Conservation (phyloP, 2,329 filamentous ascomycete species). For the Fusarium sp. region DNA sequence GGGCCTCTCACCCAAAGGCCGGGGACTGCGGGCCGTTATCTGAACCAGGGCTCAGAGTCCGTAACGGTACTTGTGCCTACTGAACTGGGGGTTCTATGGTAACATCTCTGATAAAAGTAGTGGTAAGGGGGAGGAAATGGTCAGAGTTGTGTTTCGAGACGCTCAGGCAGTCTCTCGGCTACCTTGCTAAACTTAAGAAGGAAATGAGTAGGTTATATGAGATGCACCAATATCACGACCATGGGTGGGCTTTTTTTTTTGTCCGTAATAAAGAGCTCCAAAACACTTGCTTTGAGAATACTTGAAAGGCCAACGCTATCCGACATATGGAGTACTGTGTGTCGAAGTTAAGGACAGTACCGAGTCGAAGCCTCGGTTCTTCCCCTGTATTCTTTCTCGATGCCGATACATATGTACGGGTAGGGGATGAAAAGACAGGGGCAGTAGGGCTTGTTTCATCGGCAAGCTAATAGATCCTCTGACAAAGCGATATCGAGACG, state of each 20-base stretch:
- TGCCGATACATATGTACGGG: conserved; percentile 35
- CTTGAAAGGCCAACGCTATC: too few relatives aligned
- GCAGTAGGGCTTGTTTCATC: conserved; percentile 49
- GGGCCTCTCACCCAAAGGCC: not conserved
- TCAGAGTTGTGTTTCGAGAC: conserved; percentile 33
- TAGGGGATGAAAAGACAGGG: conserved; percentile 40
- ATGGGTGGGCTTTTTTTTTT: not conserved
- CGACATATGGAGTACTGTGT: too few relatives aligned
- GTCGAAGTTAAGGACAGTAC: too few relatives aligned
- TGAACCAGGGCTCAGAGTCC: conserved; percentile 28
- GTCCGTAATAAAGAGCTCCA: not conserved
- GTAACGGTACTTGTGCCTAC: not conserved
- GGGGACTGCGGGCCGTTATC: conserved; percentile 16
- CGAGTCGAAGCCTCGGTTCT: not conserved
- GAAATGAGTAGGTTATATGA: not conserved
- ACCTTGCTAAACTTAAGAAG: not conserved
- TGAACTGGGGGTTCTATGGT: not conserved
- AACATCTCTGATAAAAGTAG: conserved; percentile 12
- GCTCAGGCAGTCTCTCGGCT: conserved; percentile 19
- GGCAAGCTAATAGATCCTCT: conserved; percentile 45
- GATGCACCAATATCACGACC: not conserved
- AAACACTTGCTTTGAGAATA: too few relatives aligned
- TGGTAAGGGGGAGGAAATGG: conserved; percentile 3
- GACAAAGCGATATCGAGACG: conserved; percentile 21
- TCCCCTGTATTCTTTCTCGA: conserved; percentile 4